Conservation (phyloP, 148 eudicot genomes). For the Amaranthus cruentus region DNA sequence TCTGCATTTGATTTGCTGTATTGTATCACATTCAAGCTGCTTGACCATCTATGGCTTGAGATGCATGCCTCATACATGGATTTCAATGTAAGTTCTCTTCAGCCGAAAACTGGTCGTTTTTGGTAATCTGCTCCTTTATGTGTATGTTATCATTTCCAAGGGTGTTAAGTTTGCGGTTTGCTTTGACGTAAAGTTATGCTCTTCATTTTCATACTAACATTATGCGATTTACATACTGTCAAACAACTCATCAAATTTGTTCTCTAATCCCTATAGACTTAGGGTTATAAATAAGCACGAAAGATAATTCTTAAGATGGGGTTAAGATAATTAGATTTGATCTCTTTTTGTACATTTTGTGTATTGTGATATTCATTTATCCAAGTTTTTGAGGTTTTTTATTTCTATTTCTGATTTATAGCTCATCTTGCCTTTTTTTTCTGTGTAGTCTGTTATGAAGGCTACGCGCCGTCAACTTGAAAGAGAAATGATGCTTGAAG, state of each 20-base stretch:
- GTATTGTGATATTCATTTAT: neutral
- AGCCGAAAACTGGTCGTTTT: neutral
- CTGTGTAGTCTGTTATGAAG: conserved; percentile 82
- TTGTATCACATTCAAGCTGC: conserved; percentile 88
- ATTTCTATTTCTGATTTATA: neutral
- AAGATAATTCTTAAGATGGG: no score
- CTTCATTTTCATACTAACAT: neutral
- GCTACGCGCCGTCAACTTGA: conserved; percentile 91
- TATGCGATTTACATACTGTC: neutral
- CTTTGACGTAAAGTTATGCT: neutral
- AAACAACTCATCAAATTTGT: neutral
- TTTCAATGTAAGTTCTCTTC: conserved; percentile 71
- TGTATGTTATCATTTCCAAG: neutral
- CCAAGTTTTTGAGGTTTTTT: neutral
- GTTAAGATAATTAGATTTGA: no score
- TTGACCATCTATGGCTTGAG: conserved; percentile 88
- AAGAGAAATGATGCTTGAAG: conserved; percentile 74
- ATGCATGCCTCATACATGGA: conserved; percentile 99
- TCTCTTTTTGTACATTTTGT: neutral
- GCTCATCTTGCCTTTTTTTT: conserved; percentile 13
- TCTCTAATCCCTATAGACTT: no score
- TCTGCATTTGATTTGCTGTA: conserved; percentile 90
- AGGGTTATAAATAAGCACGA: no score
- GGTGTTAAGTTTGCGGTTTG: neutral
- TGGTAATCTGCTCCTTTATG: neutral